Conservation (phyloP, 257 asterid genomes). For the Nicotiana undulata region DNA sequence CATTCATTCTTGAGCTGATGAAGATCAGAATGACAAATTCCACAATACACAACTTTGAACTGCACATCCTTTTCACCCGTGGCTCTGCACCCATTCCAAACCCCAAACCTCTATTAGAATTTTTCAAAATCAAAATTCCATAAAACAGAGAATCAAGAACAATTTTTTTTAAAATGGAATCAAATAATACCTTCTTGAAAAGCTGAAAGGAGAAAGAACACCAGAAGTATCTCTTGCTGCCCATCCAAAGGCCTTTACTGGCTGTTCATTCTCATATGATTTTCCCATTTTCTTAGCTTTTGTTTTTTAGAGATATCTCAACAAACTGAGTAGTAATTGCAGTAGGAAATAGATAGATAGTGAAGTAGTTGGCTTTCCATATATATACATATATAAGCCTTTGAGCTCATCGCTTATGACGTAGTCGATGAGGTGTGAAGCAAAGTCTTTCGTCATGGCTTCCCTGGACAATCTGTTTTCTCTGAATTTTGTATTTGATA, state of each 20-base stretch:
- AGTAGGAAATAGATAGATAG: no score
- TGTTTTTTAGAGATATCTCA: neutral
- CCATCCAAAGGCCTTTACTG: constrained; percentile 18
- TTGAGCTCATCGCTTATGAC: neutral
- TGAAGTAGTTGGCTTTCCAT: no score
- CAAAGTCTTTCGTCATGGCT: neutral
- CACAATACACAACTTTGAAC: constrained; percentile 18
- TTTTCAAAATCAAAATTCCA: no score
- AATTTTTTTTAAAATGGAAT: no score
- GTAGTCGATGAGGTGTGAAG: neutral
- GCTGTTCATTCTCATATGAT: constrained; percentile 8
- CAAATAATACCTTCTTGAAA: constrained; percentile 14
- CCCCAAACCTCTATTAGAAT: no score
- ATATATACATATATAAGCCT: neutral
- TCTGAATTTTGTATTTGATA: no score
- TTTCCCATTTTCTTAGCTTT: constrained; percentile 2
- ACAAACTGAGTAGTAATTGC: neutral
- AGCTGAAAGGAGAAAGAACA: constrained; percentile 15
- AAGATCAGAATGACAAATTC: constrained; percentile 25
- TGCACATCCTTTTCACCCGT: constrained; percentile 19
- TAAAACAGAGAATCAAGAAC: no score
- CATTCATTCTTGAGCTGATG: constrained; percentile 16
- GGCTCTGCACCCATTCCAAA: constrained; percentile 1
- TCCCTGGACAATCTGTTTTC: neutral
- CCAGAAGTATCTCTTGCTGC: constrained; percentile 22